Evolutionary conservation across 768 basidiomycete genomes (phyloP), one percentile per base, ranked within the genome.

Genomic region (Nevesoporus exiguus): DNA sequence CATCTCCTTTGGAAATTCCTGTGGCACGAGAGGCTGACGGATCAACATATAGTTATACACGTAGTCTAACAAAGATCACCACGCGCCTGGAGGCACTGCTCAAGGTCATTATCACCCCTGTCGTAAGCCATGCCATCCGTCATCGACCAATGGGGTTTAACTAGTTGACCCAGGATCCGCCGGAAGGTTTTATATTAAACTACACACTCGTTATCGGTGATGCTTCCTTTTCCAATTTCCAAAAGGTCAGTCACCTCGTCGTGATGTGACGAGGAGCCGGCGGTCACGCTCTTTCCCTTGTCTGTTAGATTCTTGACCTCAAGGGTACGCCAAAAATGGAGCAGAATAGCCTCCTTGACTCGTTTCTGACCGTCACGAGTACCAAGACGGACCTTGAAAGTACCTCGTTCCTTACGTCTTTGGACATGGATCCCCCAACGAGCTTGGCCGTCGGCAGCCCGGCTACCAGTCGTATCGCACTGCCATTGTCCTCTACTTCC

Each of bases 141-240:
- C 45, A 45, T 46, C 25, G 39, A 21, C 48, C 39, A 39, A 36
- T 19, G 1, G 13, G 33, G 25, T 47, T 39, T 42, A 51, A 47
- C 31, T 24, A 8, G 10, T 36, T 52, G 30, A n/a, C 55, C 0
- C 49, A 96, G 87, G 91, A 95, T 63, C 94, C 96, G 15, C 76
- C 91, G 1, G 93, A 96, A 68, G 92, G 89, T 3, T 98, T 99
- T 66, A 91, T 98, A 56, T 78, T 94, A 51, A 98, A 98, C 65
- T 99, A 98, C 66, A 94, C 92, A 8, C 79, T 98, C 24, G 79
- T 98, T 52, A 90, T 99, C 57, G 92, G 92, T 22, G 96, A 98
- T 71, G 86, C 89, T 6, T 95, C 94, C 2, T 95, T 95, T 71
- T 88, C 88, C 29, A 98, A 98, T 72, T 99, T 99, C 76, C 97